Base-by-base conservation (phyloP, 129 eudicot species). In the Glebionis coronaria region DNA sequence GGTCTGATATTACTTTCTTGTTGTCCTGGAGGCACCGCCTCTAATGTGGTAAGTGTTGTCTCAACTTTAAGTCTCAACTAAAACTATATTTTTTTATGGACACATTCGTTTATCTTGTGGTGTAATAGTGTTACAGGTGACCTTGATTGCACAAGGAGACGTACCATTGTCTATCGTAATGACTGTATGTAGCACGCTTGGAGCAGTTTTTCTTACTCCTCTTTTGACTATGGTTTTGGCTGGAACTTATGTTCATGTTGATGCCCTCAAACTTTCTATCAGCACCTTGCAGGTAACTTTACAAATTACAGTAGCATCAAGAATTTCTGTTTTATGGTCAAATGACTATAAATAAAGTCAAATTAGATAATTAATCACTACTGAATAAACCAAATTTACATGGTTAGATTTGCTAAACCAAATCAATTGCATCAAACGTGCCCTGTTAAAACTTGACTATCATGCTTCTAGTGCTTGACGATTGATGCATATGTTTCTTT, bases 11-110 rank as follows among this genome's bases (percentile, higher is more conserved):
- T 91, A 73, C 94, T 91, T 71, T 68, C 94, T 62, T 91, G 96
- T 78, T 91, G 97, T 62, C 97, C 97, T 20, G 96, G 96, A 28
- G 97, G 97, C 9, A 91, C 97, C 21, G 97, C 96, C 58, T 91
- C 97, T 77, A 91, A 88, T 69, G 96, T 91, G 94, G 97, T 85
- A 80, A 81, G 87, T 54, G 1, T 63, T 28, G 35, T 67, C 67
- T 55, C 53, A 27, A 31, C 53, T 28, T 54, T 56, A 67, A 12
- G 64, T 38, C 52, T 53, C 35, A 25, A 56, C 40, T 10, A 12
- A n/a, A 3, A 3, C 52, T 47, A 47, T 3, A 47, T 47, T 11
- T 4, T 6, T 47, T 47, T 58, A 49, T 20, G 44, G 49, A 70
- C 31, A 59, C 50, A 31, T 68, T 81, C 61, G 69, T 73, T 77